A percentile compares a stretch with the other conserved stretches of the same genome.
Evolutionary conservation across 176 grass and related monocot genomes (phyloP).

Genomic region (Miscanthus lutarioriparius): DNA sequence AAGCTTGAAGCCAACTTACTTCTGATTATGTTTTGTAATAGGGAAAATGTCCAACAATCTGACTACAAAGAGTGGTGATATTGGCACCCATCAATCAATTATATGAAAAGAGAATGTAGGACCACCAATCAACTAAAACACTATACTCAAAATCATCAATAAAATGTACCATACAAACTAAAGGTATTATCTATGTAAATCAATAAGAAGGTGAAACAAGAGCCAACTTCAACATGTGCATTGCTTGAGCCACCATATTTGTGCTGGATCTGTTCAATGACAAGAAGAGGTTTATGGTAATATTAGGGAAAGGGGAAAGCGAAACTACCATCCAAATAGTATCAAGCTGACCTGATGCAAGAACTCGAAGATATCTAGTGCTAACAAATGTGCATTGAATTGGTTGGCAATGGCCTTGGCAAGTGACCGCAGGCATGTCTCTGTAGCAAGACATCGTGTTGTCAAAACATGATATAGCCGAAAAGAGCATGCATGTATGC

Average conservation of each 20-base stretch:
- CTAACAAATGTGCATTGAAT: constrained; percentile 58
- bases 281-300: constrained; percentile 14
- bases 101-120: background rate
- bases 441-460: constrained; percentile 17
- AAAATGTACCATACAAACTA: background rate
- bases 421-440: constrained; percentile 66
- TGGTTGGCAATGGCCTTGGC: constrained; percentile 73
- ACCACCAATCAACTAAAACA: constrained; percentile 13
- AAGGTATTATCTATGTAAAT: background rate
- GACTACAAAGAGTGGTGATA: background rate
- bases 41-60: background rate
- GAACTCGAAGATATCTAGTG: constrained; percentile 68
- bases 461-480: background rate
- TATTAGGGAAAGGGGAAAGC: background rate
- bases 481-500: background rate
- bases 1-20: background rate
- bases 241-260: constrained; percentile 64
- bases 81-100: background rate
- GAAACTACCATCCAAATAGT: constrained; percentile 1
- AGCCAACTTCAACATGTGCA: constrained; percentile 49
- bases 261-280: constrained; percentile 58
- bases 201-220: background rate
- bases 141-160: background rate
- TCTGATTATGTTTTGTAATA: constrained; percentile 9
- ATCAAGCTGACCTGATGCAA: constrained; percentile 40